These are phyloP conservation scores for Boletus edulis DNA, from an alignment of 768 basidiomycete species.

Conservation along the genomic window DNA sequence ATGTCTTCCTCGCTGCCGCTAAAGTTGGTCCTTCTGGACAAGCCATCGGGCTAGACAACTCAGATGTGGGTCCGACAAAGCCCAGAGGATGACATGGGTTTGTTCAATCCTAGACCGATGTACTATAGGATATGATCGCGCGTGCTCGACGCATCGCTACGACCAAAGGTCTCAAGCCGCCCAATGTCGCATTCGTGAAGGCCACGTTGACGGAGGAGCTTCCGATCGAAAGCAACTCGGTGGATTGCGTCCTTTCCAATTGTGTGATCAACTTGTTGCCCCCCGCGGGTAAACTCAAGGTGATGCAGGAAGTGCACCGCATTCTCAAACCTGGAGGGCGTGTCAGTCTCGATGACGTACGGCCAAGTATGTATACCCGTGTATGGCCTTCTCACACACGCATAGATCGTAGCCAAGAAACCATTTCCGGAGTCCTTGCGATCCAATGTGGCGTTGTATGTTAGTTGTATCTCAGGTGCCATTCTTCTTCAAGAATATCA, in stretches of 20 bases:
- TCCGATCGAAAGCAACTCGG: constrained; percentile 45
- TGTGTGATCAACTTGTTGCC: constrained; percentile 56
- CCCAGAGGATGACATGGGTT: neutral
- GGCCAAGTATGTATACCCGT: constrained; percentile 1
- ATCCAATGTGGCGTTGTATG: constrained; percentile 39
- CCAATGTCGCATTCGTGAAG: constrained; percentile 49
- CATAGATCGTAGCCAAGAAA: constrained; percentile 48
- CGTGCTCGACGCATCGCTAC: constrained; percentile 46
- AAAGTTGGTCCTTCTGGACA: constrained; percentile 49
- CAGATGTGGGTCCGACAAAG: constrained; percentile 33
- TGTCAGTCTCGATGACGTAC: constrained; percentile 50
- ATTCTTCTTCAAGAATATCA: constrained; percentile 39
- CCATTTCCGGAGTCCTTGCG: constrained; percentile 41
- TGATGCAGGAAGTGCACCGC: constrained; percentile 46
- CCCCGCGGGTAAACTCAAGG: constrained; percentile 35
- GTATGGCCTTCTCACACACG: neutral
- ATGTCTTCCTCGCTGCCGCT: constrained; percentile 51
- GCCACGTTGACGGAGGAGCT: constrained; percentile 41
- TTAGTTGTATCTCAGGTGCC: constrained; percentile 49
- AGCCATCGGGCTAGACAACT: constrained; percentile 55
- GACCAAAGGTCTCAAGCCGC: constrained; percentile 40
- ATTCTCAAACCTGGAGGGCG: constrained; percentile 57
- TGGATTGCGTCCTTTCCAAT: constrained; percentile 58
- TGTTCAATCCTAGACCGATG: neutral
- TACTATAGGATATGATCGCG: constrained; percentile 47